phyloP scores from a whole-genome alignment of 1,284 basidiomycete genomes.

The Leccinum griseonigrum region DNA sequence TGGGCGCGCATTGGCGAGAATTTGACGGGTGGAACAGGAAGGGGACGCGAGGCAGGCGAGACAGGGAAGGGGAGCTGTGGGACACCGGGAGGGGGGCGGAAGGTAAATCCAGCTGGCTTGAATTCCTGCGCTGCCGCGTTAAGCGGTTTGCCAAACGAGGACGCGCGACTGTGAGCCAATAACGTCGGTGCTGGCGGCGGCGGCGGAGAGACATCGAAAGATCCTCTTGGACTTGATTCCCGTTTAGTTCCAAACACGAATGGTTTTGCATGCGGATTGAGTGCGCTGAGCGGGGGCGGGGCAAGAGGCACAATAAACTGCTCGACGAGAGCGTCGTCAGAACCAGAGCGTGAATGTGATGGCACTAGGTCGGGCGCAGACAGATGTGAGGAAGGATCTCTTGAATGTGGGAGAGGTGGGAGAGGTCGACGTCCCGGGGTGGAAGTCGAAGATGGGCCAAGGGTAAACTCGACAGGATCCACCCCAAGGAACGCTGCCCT shows the following conservation, averaged over 20 bases:
- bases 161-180: constrained; percentile 51
- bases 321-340: constrained; percentile 28
- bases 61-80: constrained; percentile 50
- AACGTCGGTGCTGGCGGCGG: constrained; percentile 38
- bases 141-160: constrained; percentile 64
- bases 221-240: constrained; percentile 34
- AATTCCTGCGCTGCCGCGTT: constrained; percentile 79
- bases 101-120: constrained; percentile 68
- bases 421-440: constrained; percentile 45
- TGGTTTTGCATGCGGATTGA: constrained; percentile 78
- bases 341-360: constrained; percentile 60
- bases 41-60: constrained; percentile 33
- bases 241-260: constrained; percentile 63
- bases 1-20: constrained; percentile 32
- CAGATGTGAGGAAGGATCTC: constrained; percentile 58
- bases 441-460: constrained; percentile 36
- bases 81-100: constrained; percentile 63
- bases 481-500: constrained; percentile 45
- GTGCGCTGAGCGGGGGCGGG: constrained; percentile 33
- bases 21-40: constrained; percentile 34
- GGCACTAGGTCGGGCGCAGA: constrained; percentile 59
- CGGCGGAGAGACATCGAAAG: constrained; percentile 30
- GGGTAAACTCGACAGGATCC: constrained; percentile 34
- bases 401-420: constrained; percentile 63
- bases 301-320: constrained; percentile 7